Evolutionary conservation across 2,329 filamentous ascomycete species (phyloP).

Genomic region (Aspergillus sp.): DNA sequence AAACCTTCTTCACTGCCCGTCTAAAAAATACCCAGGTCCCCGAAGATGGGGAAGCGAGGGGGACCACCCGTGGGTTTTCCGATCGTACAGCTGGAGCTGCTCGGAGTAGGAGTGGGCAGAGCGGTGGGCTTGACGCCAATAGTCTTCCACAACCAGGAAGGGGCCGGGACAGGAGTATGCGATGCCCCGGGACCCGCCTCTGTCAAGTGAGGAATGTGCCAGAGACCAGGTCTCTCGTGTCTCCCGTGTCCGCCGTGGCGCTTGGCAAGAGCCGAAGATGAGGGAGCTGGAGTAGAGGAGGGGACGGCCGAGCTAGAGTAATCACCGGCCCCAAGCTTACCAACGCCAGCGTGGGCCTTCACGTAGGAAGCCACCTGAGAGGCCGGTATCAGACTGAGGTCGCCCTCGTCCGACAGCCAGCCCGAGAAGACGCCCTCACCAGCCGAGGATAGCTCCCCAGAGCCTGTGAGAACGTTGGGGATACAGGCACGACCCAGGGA

Average conservation of each 20-base stretch:
- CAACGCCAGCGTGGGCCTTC: slow-evolving; percentile 28
- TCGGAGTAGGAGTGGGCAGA: neutral
- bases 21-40: neutral
- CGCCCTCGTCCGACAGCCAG: slow-evolving; percentile 29
- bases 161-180: slow-evolving; percentile 4
- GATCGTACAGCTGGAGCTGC: neutral
- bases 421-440: slow-evolving; percentile 26
- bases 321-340: slow-evolving; percentile 17
- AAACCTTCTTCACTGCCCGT: too few relatives aligned
- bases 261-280: slow-evolving; percentile 8
- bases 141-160: slow-evolving; percentile 13
- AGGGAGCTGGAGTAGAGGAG: slow-evolving; percentile 3
- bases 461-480: slow-evolving; percentile 26
- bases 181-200: slow-evolving; percentile 13
- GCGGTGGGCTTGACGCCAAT: neutral
- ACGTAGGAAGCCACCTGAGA: slow-evolving; percentile 28
- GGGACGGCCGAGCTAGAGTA: slow-evolving; percentile 7
- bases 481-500: slow-evolving; percentile 27
- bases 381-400: slow-evolving; percentile 23
- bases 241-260: slow-evolving; percentile 2
- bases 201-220: slow-evolving; percentile 3
- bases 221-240: neutral
- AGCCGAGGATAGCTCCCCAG: slow-evolving; percentile 28
- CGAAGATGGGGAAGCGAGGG: neutral
- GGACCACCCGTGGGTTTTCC: neutral